phyloP scores from a whole-genome alignment of 805 yeast genomes.

The Pichia exigua region DNA sequence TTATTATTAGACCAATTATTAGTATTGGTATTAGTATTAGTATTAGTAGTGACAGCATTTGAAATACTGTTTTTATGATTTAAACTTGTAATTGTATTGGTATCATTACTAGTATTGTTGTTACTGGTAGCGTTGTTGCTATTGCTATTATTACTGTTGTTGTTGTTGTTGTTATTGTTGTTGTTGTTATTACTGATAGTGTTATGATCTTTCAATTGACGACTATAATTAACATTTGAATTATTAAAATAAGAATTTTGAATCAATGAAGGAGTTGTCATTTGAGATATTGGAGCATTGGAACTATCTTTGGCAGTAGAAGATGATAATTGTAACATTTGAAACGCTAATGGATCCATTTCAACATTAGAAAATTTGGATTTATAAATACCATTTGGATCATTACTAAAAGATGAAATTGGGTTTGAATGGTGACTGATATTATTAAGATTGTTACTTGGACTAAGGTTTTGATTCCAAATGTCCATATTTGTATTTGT shows the following conservation, averaged over 20 bases:
- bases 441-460: not conserved
- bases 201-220: constrained; percentile 7
- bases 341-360: constrained; percentile 23
- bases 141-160: constrained; percentile 2
- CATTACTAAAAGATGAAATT: not conserved
- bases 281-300: constrained; percentile 10
- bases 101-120: not conserved
- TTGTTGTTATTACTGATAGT: not conserved
- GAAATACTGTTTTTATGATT: not conserved
- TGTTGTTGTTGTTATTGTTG: constrained; percentile 2
- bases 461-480: not conserved
- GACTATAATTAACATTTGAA: constrained; percentile 8
- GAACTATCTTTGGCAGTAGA: not conserved
- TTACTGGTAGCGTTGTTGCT: not conserved
- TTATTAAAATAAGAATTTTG: constrained; percentile 9
- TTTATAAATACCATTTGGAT: constrained; percentile 1
- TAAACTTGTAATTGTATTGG: not conserved
- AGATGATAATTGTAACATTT: constrained; percentile 20
- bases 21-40: not conserved
- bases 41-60: not conserved
- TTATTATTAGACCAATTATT: not conserved
- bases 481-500: not conserved
- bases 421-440: not conserved
- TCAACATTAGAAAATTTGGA: constrained; percentile 17
- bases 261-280: constrained; percentile 8